Evolutionary conservation across 352 stramenopile genomes (phyloP).

Genomic region (Phytophthora sp.): DNA sequence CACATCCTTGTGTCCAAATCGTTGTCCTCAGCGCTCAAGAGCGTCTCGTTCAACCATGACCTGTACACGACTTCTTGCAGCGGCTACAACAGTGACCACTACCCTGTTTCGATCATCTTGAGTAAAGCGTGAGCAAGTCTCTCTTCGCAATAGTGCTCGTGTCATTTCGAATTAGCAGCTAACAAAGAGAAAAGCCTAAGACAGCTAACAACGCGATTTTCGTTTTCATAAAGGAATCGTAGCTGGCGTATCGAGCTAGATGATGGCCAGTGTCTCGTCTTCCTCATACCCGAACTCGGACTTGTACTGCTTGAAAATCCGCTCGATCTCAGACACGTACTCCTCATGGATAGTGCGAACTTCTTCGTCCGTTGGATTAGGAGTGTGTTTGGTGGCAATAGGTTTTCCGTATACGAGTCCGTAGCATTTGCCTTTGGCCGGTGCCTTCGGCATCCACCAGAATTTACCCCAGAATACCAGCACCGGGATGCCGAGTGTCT

Average conservation of each 20-base stretch:
- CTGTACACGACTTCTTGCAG: slow-evolving; percentile 59
- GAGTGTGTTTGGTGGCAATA: slow-evolving; percentile 19
- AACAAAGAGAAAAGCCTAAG: no score
- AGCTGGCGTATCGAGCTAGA: not conserved
- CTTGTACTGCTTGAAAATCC: slow-evolving; percentile 41
- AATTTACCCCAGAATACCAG: slow-evolving; percentile 40
- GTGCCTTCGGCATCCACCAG: slow-evolving; percentile 32
- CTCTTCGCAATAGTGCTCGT: no score
- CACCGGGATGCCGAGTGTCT: slow-evolving; percentile 28
- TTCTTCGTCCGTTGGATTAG: slow-evolving; percentile 31
- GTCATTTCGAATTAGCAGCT: no score
- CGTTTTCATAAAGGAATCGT: no score
- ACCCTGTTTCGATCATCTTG: slow-evolving; percentile 46
- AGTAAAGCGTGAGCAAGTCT: slow-evolving; percentile 10
- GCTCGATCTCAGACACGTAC: slow-evolving; percentile 29
- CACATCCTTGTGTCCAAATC: slow-evolving; percentile 69
- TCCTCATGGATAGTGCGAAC: slow-evolving; percentile 26
- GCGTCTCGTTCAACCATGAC: slow-evolving; percentile 56
- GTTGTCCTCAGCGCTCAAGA: slow-evolving; percentile 42
- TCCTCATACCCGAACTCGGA: slow-evolving; percentile 37
- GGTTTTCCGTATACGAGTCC: slow-evolving; percentile 43
- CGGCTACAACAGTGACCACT: slow-evolving; percentile 68
- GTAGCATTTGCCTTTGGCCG: slow-evolving; percentile 27
- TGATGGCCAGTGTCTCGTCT: slow-evolving; percentile 32
- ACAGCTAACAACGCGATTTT: no score